Base-by-base conservation (phyloP, 352 stramenopile species). In the Thalassiosira hispida region DNA sequence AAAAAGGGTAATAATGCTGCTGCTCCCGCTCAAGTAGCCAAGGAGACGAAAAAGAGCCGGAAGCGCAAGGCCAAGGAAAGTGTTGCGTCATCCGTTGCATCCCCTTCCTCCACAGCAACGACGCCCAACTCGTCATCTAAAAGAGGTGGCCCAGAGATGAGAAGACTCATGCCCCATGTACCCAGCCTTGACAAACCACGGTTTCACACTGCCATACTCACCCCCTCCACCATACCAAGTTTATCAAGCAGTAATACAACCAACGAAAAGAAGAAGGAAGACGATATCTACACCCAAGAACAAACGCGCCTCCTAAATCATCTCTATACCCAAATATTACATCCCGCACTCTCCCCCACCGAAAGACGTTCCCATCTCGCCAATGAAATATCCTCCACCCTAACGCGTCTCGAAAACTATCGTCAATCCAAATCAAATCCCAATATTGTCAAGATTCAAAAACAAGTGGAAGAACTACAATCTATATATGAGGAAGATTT, bases 351-450 rank as follows among this genome's bases (percentile, higher is more conserved):
- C 59, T 60, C 42, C 5, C 46, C 61, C 42, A 33, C 40, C 5
- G 51, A 82, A 51, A 55, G 74, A 22, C 57, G 74, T 4, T 53
- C 49, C 6, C 31, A 77, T 7, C 74, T 82, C 29, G 57, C 65
- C 4, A 69, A 65, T 46, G 65, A 77, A 67, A 56, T 82, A 44
- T 72, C 65, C 1, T 76, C 67, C 1, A 73, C 74, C 14, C 38
- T 82, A n/a, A 9, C 18, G 53, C 31, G 23, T 16, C 38, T 82
- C 7, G 67, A 76, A 25, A 62, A 51, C 38, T 47, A 46, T 16
- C 64, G 59, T 38, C 20, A 60, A 60, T n/a, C 51, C 3, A 60
- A 60, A 38, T 2, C 51, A 60, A 2, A 33, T 38, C 31, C 51
- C 31, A 60, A 2, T 38, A 60, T 29, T n/a, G n/a, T n/a, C n/a